Base-by-base conservation (phyloP, 169 alveolate genomes). In the Cryptosporidium muris region DNA sequence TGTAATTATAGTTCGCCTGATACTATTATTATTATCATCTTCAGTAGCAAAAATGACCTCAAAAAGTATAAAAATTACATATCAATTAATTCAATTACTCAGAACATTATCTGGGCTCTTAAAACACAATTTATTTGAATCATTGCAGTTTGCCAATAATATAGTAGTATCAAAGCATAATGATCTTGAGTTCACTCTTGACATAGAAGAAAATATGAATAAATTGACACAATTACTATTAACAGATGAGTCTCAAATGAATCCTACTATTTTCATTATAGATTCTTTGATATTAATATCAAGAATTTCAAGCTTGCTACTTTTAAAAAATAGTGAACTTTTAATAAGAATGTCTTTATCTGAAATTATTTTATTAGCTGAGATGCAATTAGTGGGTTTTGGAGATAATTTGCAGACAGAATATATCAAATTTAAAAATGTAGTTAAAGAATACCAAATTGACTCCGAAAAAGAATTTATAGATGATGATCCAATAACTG, bases 341-440 rank as follows among this genome's bases (percentile, higher is more conserved):
- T 40, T 37, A 63, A 52, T 74, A 9, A 74, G 85, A 43, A 62
- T 38, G 7, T 47, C 37, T 8, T 58, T 74, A 45, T 74, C 85
- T 16, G 85, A 74, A 62, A 60, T 74, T 11, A 43, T 56, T 38
- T 42, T 74, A 7, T 62, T 43, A 42, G 40, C 85, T 6, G 85
- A 74, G 67, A 6, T 74, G n/a, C 14, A 38, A 48, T n/a, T 74
- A 5, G 5, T 12, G 34, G 68, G 68, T 25, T 54, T 40, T 6
- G 58, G 66, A 3, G 36, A 40, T 1, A 5, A 40, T 34, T 56
- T 40, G 38, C 16, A 56, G 8, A 11, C 38, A 9, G 8, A 49
- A 8, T 52, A 49, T 6, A 64, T 12, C 37, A 37, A 34, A 9
- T 12, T 66, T 5, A 40, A 64, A 7, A 14, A 47, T 42, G 42